Evolutionary conservation across 805 yeast species (phyloP).

Genomic region (Pichia nanzhaoensis): DNA sequence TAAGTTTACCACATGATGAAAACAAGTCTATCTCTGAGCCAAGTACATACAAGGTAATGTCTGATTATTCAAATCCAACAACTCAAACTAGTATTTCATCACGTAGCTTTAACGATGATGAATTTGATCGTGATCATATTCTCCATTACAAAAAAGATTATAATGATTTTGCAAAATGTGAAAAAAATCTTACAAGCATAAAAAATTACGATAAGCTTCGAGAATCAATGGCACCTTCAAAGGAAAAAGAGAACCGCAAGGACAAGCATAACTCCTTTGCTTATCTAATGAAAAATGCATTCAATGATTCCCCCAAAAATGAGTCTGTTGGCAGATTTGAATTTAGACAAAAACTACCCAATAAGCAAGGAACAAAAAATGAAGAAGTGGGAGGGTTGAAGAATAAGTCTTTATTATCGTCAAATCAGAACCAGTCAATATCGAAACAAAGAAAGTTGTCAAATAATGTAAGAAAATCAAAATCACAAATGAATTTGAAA

Average conservation of each 20-base stretch:
- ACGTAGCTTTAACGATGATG: slow-evolving; percentile 3
- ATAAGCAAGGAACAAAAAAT: background rate
- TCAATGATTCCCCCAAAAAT: slow-evolving; percentile 1
- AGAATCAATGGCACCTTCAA: slow-evolving; percentile 25
- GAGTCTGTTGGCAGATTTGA: background rate
- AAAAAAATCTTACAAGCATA: slow-evolving; percentile 30
- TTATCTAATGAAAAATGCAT: background rate
- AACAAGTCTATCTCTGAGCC: slow-evolving; percentile 21
- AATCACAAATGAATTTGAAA: slow-evolving; percentile 25
- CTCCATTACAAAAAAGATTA: no score
- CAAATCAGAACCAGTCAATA: background rate
- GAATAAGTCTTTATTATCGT: slow-evolving; percentile 1
- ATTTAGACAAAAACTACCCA: slow-evolving; percentile 2
- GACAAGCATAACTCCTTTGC: slow-evolving; percentile 7
- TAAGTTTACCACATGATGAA: slow-evolving; percentile 3
- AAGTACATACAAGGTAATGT: slow-evolving; percentile 24
- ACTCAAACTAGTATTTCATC: slow-evolving; percentile 24
- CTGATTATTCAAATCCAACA: slow-evolving; percentile 29
- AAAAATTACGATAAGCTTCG: slow-evolving; percentile 35
- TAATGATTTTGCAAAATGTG: background rate
- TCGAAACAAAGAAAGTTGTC: slow-evolving; percentile 10
- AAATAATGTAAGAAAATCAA: slow-evolving; percentile 22
- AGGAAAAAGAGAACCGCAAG: background rate
- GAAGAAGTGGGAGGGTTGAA: background rate
- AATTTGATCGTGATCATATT: no score